Evolutionary conservation across 2,329 filamentous ascomycete genomes (phyloP).

Genomic region (Pseudocercospora macadamiae): DNA sequence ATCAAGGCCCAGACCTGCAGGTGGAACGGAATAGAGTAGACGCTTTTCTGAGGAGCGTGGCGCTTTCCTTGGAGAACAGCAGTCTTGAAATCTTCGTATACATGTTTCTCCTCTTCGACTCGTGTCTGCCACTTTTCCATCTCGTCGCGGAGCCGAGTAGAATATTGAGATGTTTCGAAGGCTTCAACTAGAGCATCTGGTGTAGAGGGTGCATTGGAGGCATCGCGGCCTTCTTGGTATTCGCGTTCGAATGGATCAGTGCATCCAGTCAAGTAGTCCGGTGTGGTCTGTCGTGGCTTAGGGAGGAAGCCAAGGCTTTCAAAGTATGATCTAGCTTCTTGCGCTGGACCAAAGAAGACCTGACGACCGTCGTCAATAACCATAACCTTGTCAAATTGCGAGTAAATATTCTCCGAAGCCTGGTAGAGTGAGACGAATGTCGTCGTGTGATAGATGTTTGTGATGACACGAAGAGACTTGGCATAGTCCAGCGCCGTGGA

Average conservation of each 20-base stretch:
- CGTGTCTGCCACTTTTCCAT: conserved; percentile 70
- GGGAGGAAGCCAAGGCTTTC: conserved; percentile 74
- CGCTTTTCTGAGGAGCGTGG: conserved; percentile 70
- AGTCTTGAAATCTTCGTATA: conserved; percentile 74
- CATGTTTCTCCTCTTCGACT: conserved; percentile 66
- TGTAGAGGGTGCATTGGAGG: conserved; percentile 68
- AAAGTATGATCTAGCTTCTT: conserved; percentile 72
- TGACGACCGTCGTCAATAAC: conserved; percentile 76
- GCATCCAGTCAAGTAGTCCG: conserved; percentile 80
- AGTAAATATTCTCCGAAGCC: conserved; percentile 76
- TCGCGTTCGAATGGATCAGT: conserved; percentile 83
- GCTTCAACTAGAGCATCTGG: conserved; percentile 69
- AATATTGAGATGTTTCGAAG: conserved; percentile 67
- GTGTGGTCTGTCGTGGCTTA: conserved; percentile 76
- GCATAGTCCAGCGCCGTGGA: conserved; percentile 55
- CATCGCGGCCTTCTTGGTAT: conserved; percentile 68
- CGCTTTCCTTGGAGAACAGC: conserved; percentile 80
- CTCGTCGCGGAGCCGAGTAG: conserved; percentile 62
- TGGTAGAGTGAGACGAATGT: conserved; percentile 88
- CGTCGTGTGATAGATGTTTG: conserved; percentile 79
- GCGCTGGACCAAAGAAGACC: conserved; percentile 72
- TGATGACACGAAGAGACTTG: conserved; percentile 60
- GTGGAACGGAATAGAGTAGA: conserved; percentile 83
- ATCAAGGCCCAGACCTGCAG: conserved; percentile 81
- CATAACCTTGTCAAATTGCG: conserved; percentile 83